Evolutionary conservation across 352 stramenopile genomes (phyloP).

Genomic region (Pythium brassicae): DNA sequence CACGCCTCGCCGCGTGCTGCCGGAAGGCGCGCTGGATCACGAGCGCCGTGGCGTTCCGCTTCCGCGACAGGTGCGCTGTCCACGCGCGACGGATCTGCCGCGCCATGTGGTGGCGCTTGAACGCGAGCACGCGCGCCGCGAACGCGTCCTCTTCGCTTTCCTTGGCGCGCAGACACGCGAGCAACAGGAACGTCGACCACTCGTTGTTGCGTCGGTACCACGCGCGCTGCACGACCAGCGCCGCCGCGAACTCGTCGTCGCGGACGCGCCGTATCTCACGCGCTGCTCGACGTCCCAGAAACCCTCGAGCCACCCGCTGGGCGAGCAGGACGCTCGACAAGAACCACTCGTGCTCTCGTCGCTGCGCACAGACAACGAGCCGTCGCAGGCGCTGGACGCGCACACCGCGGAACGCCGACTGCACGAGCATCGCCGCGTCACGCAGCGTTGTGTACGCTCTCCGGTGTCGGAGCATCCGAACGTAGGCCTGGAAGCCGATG

Average conservation of each 20-base stretch:
- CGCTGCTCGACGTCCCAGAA: conserved; percentile 35
- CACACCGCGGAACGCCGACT: conserved; percentile 48
- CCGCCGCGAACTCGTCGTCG: conserved; percentile 51
- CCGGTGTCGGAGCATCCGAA: conserved; percentile 45
- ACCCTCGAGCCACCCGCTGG: conserved; percentile 55
- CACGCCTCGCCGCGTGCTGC: conserved; percentile 21
- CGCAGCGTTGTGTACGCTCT: conserved; percentile 40
- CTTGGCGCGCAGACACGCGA: conserved; percentile 69
- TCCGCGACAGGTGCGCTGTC: conserved; percentile 19
- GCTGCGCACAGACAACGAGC: conserved; percentile 54
- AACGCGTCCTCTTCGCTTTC: conserved; percentile 61
- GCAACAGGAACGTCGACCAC: conserved; percentile 77
- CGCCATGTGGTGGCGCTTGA: conserved; percentile 38
- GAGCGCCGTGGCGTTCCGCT: conserved; percentile 23
- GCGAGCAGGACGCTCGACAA: conserved; percentile 38
- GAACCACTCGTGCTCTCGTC: conserved; percentile 34
- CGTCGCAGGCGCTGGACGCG: conserved; percentile 42
- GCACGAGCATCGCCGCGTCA: conserved; percentile 42
- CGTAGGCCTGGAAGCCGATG: conserved; percentile 47
- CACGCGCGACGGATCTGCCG: conserved; percentile 39
- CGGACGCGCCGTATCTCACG: conserved; percentile 18
- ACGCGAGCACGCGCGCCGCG: conserved; percentile 31
- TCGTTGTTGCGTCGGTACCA: conserved; percentile 84
- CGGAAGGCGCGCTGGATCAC: conserved; percentile 50
- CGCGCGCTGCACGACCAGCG: conserved; percentile 62